phyloP scores from a whole-genome alignment of 2,329 filamentous ascomycete species.

The Alternaria incomplexa region DNA sequence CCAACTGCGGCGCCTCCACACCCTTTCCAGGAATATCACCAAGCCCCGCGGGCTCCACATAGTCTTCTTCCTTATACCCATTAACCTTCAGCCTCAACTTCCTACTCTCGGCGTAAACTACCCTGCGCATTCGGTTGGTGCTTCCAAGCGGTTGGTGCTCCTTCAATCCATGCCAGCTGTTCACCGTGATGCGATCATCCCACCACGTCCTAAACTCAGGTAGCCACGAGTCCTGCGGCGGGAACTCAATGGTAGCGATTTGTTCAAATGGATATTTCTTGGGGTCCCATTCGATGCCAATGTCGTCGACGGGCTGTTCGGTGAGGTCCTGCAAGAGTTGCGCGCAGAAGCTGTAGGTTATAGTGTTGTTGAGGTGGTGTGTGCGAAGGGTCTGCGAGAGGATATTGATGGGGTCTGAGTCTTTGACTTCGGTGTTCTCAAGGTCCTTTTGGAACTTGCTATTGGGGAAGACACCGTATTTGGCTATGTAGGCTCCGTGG shows the following conservation, averaged over 20 bases:
- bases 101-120: constrained; percentile 51
- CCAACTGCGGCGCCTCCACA: constrained; percentile 21
- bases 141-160: constrained; percentile 49
- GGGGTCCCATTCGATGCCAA: constrained; percentile 53
- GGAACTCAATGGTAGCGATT: constrained; percentile 51
- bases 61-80: constrained; percentile 43
- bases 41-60: constrained; percentile 47
- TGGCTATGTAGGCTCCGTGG: constrained; percentile 56
- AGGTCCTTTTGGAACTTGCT: constrained; percentile 51
- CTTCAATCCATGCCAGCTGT: constrained; percentile 50
- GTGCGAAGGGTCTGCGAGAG: constrained; percentile 30
- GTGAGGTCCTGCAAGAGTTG: constrained; percentile 56
- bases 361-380: constrained; percentile 25
- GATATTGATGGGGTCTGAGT: constrained; percentile 35
- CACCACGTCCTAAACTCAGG: constrained; percentile 50
- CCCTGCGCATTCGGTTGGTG: constrained; percentile 50
- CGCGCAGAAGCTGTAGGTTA: constrained; percentile 49
- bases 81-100: constrained; percentile 50
- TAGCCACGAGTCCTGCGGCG: constrained; percentile 50
- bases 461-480: constrained; percentile 55
- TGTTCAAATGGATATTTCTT: constrained; percentile 58
- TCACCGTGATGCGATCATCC: constrained; percentile 50
- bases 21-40: constrained; percentile 42
- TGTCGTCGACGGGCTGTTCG: constrained; percentile 49
- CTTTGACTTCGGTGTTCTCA: constrained; percentile 41